Evolutionary conservation across 176 grass and related monocot genomes (phyloP), one percentile per base, ranked within the genome.

Genomic region (Bonia amplexicaulis): DNA sequence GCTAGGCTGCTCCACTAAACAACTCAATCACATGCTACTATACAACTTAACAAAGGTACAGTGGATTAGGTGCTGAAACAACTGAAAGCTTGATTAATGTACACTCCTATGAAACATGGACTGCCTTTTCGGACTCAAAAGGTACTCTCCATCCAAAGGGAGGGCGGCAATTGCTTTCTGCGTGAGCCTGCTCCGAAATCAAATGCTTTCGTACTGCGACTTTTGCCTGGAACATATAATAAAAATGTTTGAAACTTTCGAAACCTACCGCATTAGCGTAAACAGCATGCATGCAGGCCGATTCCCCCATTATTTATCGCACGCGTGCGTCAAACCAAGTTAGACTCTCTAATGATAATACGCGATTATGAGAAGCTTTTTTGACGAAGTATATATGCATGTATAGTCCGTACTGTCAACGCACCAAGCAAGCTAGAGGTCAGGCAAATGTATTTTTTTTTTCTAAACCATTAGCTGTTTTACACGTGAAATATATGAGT

Each of bases 241-340:
- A 77, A 46, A 73, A 89, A 63, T 71, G 53, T 53, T 81, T 80
- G 53, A 7, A 82, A 46, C 29, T 61, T 82, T 81, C 71, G 35
- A 85, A 53, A 85, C 83, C 71, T 82, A 77, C 66, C 71, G 71
- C 88, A 90, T 65, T 90, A 86, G 45, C 78, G 35, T 64, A 78
- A 39, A 58, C 26, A 55, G 31, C 3, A 33, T 33, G 31, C 3
- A 33, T 33, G 31, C 66, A 39, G 67, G 78, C 73, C 17, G 9
- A 17, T 49, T 47, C 37, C 69, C 48, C 9, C 0, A 20, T 76
- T 66, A 19, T 70, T 51, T 57, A 33, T 49, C 2, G 10, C 6
- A 11, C 41, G 40, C 35, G 46, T 66, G 66, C 80, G 62, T 87
- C 79, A 79, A 79, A 71, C 14, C 73, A 40, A 67, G 20, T 20